Base-by-base conservation (phyloP, 2,329 filamentous ascomycete species). In the Trematosphaeria pertusa region DNA sequence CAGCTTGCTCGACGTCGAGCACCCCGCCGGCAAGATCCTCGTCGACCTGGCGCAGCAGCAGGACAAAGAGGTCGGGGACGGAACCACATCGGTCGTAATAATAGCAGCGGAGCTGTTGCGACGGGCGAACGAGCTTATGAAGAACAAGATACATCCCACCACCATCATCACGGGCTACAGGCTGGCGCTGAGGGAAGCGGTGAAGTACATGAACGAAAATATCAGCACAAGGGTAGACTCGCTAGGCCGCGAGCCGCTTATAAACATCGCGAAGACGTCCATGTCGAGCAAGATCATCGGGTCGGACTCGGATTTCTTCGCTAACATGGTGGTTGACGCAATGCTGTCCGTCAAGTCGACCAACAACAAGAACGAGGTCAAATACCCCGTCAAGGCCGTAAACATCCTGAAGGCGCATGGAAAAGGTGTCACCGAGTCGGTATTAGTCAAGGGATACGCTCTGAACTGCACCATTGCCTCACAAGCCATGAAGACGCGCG, bases 241-340 rank as follows among this genome's bases (percentile, higher is more conserved):
- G 50, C 83, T 99, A 43, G 92, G 91, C 50, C 87, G 89, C 52
- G 94, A 97, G 54, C 94, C 90, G 50, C 83, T 99, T 60, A 74
- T 97, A 68, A 97, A 85, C 77, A 97, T 99, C 71, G 94, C 94
- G 54, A 97, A 93, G 80, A 99, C 94, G 15, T 97, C 92, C 67
- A 99, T 99, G 93, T 97, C 92, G 42, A 96, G 90, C 81, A 99
- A 99, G 80, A 95, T 99, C 69, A 97, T 99, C 71, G 94, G 94
- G 47, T 80, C 89, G 46, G 94, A 99, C 75, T 91, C 90, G 10
- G 91, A 96, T 56, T 99, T 99, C 80, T 99, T 99, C 70, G 86
- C 93, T 61, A 89, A 94, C 76, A 95, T 99, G 88, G 91, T 92
- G 10, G 94, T 99, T 39, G 93, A 99, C 74, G 92, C 89, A 57